Conservation (phyloP, 2,329 filamentous ascomycete genomes). For the Colletotrichum chrysophilum region DNA sequence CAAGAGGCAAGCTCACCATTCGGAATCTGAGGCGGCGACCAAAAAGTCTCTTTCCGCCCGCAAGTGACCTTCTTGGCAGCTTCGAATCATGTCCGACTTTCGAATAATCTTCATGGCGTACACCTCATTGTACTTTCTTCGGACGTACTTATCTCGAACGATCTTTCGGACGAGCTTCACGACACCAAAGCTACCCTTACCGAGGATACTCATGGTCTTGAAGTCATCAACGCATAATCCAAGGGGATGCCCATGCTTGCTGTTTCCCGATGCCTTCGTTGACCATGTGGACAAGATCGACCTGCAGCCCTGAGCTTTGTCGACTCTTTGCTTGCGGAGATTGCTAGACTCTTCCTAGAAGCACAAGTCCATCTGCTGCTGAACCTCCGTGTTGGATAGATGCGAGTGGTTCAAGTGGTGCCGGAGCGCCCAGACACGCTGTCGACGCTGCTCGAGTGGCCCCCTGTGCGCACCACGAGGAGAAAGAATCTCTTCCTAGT, state of each 20-base stretch:
- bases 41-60: constrained; percentile 92
- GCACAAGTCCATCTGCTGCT: constrained; percentile 50
- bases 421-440: constrained; percentile 69
- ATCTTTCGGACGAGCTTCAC: constrained; percentile 81
- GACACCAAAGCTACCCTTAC: constrained; percentile 94
- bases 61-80: constrained; percentile 90
- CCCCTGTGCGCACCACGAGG: constrained; percentile 37
- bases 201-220: constrained; percentile 80
- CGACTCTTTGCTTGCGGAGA: constrained; percentile 3
- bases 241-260: background rate
- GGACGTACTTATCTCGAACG: background rate
- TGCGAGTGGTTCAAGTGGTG: constrained; percentile 58
- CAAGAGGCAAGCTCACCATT: constrained; percentile 57
- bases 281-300: background rate
- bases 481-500: constrained; percentile 75
- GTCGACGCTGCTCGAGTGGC: constrained; percentile 64
- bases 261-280: background rate
- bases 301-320: background rate
- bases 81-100: constrained; percentile 91
- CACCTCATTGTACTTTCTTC: constrained; percentile 53
- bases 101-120: constrained; percentile 98
- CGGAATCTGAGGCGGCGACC: constrained; percentile 84
- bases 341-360: constrained; percentile 62
- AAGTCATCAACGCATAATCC: constrained; percentile 60
- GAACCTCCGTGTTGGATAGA: constrained; percentile 50